phyloP scores from a whole-genome alignment of 345 rosid genomes.

The Syzygium aqueum region DNA sequence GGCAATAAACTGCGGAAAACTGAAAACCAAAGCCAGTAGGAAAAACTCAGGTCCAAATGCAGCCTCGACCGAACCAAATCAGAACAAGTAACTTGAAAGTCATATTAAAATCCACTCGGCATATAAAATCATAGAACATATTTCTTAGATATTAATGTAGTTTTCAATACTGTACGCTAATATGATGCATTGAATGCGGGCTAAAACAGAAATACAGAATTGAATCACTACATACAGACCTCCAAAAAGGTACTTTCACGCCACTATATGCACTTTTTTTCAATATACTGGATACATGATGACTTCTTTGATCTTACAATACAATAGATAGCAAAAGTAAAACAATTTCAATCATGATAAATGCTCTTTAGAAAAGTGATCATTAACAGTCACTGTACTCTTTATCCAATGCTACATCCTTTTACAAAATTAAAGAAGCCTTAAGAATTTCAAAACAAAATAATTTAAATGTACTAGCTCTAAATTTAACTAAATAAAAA shows the following conservation, averaged over 20 bases:
- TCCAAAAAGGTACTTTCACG: neutral
- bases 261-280: neutral
- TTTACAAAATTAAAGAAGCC: neutral
- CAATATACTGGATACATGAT: neutral
- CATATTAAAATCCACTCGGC: neutral
- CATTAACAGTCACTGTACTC: neutral
- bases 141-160: neutral
- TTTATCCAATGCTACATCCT: neutral
- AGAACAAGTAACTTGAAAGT: neutral
- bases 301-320: neutral
- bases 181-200: neutral
- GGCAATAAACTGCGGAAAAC: neutral
- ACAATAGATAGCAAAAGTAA: neutral
- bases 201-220: neutral
- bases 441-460: neutral
- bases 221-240: neutral
- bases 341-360: neutral
- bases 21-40: neutral
- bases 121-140: neutral
- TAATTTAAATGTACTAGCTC: neutral
- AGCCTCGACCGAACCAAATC: neutral
- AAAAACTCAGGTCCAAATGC: neutral
- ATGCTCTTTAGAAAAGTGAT: neutral
- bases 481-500: neutral
- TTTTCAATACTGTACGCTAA: neutral